Base-by-base conservation (phyloP, 192 early-diverging fungal species). In the Backusella parvicylindrica region DNA sequence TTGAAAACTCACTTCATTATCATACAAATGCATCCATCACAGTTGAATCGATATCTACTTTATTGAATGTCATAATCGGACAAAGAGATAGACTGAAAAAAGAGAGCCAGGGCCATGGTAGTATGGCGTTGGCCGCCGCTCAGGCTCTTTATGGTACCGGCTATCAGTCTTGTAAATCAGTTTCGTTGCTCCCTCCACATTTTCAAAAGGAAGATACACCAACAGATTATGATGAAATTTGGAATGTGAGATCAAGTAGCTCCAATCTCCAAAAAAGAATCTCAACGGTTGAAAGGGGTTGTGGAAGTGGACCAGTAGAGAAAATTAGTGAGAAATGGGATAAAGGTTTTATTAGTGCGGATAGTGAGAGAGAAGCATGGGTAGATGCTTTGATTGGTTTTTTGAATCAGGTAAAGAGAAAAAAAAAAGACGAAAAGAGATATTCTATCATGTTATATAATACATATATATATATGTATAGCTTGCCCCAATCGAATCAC, bases 1-100 rank as follows among this genome's bases (percentile, higher is more conserved):
- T 95, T 72, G 87, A 91, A 47, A 78, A 88, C 3, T 85, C 92
- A 1, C 80, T 96, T 0, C 74, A 83, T 9, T 83, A 91, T 76
- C 75, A 69, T 9, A 50, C 73, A 9, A 73, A 53, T 11, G 71
- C 73, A 13, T 72, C 71, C 23, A 77, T 79, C 15, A 78, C 78
- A 33, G 64, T 77, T 13, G 82, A 90, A 47, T 81, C 78, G 23
- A 86, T 87, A 64, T 78, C 79, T 11, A 82, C 89, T 16, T 83
- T 86, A 28, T 75, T 87, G 71, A 83, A 85, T 40, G 71, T 74
- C 8, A 82, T 88, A 41, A 86, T 89, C 32, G 72, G 81, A 28
- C 81, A 85, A 43, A 37, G 56, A 8, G 26, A 47, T 47, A 30
- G 65, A 32, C 31, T 64, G n/a, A 64, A 74, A 26, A 64, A 67